Evolutionary conservation across 2,329 filamentous ascomycete species (phyloP).

Genomic region (Ceratocystis albifundus): DNA sequence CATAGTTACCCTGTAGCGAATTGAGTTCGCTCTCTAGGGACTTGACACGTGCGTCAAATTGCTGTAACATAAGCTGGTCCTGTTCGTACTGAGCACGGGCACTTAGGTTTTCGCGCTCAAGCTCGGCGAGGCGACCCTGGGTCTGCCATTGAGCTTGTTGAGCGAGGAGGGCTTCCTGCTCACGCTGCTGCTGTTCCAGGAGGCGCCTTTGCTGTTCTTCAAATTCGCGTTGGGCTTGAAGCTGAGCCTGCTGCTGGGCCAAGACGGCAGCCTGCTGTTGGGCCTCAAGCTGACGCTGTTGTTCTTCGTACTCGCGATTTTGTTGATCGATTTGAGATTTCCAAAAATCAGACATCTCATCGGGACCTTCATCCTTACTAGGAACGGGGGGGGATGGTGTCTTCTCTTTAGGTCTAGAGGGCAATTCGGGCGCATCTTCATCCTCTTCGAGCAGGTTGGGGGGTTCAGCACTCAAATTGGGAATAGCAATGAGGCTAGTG

Average conservation of each 20-base stretch:
- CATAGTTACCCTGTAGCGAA: constrained; percentile 70
- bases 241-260: constrained; percentile 68
- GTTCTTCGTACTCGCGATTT: constrained; percentile 88
- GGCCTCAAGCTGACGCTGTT: constrained; percentile 78
- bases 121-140: constrained; percentile 85
- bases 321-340: constrained; percentile 82
- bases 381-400: constrained; percentile 57
- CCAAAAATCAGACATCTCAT: constrained; percentile 97
- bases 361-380: constrained; percentile 63
- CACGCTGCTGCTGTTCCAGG: constrained; percentile 77
- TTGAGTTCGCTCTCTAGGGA: constrained; percentile 76
- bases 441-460: constrained; percentile 87
- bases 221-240: constrained; percentile 87
- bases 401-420: constrained; percentile 62
- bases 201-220: constrained; percentile 85
- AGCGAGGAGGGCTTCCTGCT: constrained; percentile 77
- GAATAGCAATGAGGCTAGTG: constrained; percentile 89
- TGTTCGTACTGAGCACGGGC: constrained; percentile 90
- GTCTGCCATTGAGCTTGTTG: constrained; percentile 91
- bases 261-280: constrained; percentile 72
- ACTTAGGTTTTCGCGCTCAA: constrained; percentile 90
- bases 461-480: constrained; percentile 87
- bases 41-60: constrained; percentile 92
- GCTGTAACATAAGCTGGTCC: constrained; percentile 93
- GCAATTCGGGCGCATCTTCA: constrained; percentile 70